A percentile compares a stretch with the other conserved stretches of the same genome.
Conservation (phyloP, 78 protist species). For the Tieghemostelium lacteum region DNA sequence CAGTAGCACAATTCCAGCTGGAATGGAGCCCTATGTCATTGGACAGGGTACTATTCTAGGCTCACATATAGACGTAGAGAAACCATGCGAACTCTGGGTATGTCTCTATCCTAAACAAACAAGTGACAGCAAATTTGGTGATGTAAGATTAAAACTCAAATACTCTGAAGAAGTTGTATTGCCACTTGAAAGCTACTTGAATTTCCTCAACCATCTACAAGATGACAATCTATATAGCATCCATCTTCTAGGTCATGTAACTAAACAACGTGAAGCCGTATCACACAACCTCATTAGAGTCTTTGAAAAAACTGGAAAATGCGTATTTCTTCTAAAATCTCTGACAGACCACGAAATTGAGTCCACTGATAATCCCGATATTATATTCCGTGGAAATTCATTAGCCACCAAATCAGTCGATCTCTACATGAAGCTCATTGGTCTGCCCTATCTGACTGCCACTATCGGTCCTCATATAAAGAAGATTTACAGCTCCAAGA, state of each 20-base stretch:
- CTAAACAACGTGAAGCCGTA: conserved; percentile 57
- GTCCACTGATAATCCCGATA: conserved; percentile 68
- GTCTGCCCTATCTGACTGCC: conserved; percentile 32
- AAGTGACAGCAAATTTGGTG: conserved; percentile 51
- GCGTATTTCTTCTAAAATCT: conserved; percentile 20
- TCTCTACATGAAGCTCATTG: conserved; percentile 80
- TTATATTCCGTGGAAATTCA: conserved; percentile 88
- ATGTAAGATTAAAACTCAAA: conserved; percentile 60
- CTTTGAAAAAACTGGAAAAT: conserved; percentile 46
- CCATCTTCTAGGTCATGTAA: conserved; percentile 39
- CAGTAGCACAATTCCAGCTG: neutral
- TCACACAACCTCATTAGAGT: conserved; percentile 66
- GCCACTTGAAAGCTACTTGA: conserved; percentile 39
- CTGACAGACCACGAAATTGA: conserved; percentile 74
- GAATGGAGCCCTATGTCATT: conserved; percentile 25
- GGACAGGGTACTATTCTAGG: conserved; percentile 46
- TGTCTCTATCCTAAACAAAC: conserved; percentile 59
- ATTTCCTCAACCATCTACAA: conserved; percentile 25
- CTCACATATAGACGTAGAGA: conserved; percentile 46
- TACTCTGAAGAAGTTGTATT: conserved; percentile 71
- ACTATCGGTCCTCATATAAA: conserved; percentile 71
- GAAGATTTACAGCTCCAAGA: conserved; percentile 49
- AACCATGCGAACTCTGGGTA: conserved; percentile 47
- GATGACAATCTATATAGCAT: conserved; percentile 14
- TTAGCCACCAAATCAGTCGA: conserved; percentile 85